phyloP scores from a whole-genome alignment of 163 green algal species.

The Coccomyxa subellipsoidea region DNA sequence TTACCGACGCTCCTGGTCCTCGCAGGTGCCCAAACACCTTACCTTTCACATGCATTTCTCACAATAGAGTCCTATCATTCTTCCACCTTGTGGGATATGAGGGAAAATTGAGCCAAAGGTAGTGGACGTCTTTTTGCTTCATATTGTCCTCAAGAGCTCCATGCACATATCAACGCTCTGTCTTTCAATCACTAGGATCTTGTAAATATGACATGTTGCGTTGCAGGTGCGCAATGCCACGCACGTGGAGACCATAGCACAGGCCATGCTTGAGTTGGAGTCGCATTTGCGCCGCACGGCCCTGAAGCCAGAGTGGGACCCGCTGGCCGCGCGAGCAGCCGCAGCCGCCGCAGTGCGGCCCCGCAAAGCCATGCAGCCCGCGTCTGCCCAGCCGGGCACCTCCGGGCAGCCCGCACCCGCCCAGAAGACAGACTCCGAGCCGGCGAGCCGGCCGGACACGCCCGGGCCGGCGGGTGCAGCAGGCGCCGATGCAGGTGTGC shows the following conservation, averaged over 20 bases:
- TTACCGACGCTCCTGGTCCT: slow-evolving; percentile 35
- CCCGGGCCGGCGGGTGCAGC: too few species aligned
- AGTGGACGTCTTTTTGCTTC: background rate
- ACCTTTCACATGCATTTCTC: background rate
- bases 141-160: background rate
- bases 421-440: background rate
- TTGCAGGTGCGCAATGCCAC: slow-evolving; percentile 7
- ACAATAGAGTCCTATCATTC: too few species aligned
- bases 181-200: too few species aligned
- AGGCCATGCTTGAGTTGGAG: slow-evolving; percentile 42
- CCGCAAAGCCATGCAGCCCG: background rate
- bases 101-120: too few species aligned
- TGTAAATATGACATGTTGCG: background rate
- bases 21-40: slow-evolving; percentile 8
- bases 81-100: too few species aligned
- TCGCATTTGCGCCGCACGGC: slow-evolving; percentile 22
- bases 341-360: background rate
- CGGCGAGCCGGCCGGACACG: background rate
- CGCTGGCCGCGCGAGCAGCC: background rate
- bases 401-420: background rate
- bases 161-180: too few species aligned
- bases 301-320: slow-evolving; percentile 27
- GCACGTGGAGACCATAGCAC: background rate
- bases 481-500: background rate
- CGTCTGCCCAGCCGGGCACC: background rate